Percentiles rank a stretch among this genome's conserved stretches.
These are phyloP conservation scores for Oropetium thomaeum DNA, from an alignment of 176 grass and related monocot genomes.

Conservation along the genomic window DNA sequence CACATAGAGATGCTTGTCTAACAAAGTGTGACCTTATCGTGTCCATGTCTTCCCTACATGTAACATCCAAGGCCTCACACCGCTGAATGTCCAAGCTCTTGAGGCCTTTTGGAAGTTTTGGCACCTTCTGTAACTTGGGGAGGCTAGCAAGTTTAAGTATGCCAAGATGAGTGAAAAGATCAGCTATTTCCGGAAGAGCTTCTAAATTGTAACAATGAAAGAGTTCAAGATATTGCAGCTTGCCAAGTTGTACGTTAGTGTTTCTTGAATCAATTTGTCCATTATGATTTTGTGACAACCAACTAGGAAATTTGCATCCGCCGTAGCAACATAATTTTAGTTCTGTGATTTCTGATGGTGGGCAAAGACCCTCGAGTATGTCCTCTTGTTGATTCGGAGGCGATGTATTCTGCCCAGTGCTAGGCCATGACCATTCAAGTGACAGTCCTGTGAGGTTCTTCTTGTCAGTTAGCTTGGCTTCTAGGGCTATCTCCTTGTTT, in stretches of 20 bases:
- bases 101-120: neutral
- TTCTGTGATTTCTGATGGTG: neutral
- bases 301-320: neutral
- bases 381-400: neutral
- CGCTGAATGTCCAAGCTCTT: neutral
- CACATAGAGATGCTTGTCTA: neutral
- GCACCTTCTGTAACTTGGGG: neutral
- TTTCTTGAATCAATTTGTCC: no score
- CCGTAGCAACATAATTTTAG: neutral
- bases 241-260: neutral
- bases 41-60: neutral
- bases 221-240: constrained; percentile 5
- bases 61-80: neutral
- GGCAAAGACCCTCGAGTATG: neutral
- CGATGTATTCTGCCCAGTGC: neutral
- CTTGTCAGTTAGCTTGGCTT: constrained; percentile 13
- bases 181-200: neutral
- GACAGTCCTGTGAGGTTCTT: neutral
- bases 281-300: neutral
- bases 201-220: neutral
- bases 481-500: neutral
- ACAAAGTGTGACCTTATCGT: neutral
- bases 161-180: neutral
- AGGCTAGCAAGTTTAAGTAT: neutral
- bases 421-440: neutral